phyloP scores from a whole-genome alignment of 1,284 basidiomycete genomes.

The Cutaneotrichosporon dermatis region DNA sequence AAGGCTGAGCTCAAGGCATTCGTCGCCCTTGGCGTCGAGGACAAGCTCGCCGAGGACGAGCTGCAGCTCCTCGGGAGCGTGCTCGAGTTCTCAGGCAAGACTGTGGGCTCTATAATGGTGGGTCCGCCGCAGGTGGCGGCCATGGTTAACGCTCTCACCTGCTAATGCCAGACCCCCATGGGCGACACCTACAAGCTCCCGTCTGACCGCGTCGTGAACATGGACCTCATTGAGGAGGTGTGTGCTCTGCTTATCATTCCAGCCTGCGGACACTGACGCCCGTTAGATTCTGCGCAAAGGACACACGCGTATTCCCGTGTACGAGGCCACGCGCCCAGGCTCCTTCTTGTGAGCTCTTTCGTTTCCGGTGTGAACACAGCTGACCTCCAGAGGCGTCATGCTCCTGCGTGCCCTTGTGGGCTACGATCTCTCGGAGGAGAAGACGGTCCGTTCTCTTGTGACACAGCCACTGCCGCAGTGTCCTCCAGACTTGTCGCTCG shows the following conservation, averaged over 20 bases:
- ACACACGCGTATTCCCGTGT: constrained; percentile 78
- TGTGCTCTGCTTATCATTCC: constrained; percentile 26
- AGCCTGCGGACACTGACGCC: not conserved
- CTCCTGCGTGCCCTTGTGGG: constrained; percentile 57
- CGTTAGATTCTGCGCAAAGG: constrained; percentile 22
- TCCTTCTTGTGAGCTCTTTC: constrained; percentile 49
- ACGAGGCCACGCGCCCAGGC: constrained; percentile 64
- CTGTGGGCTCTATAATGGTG: constrained; percentile 70
- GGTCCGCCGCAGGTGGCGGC: too few relatives aligned
- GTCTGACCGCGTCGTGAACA: constrained; percentile 50
- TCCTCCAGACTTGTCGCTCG: constrained; percentile 50
- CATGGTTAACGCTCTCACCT: not conserved
- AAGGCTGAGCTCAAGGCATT: constrained; percentile 89
- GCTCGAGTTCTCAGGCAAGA: constrained; percentile 74
- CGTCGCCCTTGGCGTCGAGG: constrained; percentile 62
- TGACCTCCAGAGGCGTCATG: constrained; percentile 19
- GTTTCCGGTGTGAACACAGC: too few relatives aligned
- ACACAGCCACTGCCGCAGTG: constrained; percentile 69
- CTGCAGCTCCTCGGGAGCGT: constrained; percentile 79
- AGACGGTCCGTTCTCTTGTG: constrained; percentile 65
- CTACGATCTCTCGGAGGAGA: constrained; percentile 74
- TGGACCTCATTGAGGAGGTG: constrained; percentile 67
- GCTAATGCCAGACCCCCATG: constrained; percentile 43
- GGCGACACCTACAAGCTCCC: constrained; percentile 51
- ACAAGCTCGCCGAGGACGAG: constrained; percentile 76